Percentiles rank a stretch among this genome's conserved stretches.
phyloP scores from a whole-genome alignment of 495 filamentous ascomycete species.

The Penicillium pancosmium region DNA sequence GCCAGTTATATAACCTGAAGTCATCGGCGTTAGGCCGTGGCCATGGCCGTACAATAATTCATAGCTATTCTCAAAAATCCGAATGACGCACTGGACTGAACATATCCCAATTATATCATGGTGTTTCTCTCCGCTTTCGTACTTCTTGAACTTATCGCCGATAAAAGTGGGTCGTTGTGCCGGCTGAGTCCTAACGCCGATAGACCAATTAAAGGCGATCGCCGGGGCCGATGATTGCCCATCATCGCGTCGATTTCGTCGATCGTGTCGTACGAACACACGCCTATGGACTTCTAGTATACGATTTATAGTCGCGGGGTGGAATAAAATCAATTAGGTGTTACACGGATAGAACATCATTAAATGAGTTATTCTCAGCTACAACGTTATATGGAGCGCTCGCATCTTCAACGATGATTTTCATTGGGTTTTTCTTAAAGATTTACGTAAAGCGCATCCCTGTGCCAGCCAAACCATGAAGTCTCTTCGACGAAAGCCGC shows the following conservation, averaged over 20 bases:
- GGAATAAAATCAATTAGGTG: too few relatives aligned
- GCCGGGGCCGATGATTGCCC: too few relatives aligned
- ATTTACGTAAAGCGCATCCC: not conserved
- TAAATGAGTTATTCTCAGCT: too few relatives aligned
- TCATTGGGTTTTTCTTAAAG: conserved; percentile 2
- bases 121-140: not conserved
- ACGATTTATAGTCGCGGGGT: too few relatives aligned
- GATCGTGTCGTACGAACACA: too few relatives aligned
- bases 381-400: not conserved
- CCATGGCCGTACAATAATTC: not conserved
- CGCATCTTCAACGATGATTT: conserved; percentile 1
- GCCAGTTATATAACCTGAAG: not conserved
- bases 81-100: not conserved
- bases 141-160: not conserved
- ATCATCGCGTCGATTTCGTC: too few relatives aligned
- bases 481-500: not conserved
- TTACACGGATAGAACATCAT: too few relatives aligned
- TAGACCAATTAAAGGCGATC: not conserved
- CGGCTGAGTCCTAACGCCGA: not conserved
- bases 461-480: not conserved
- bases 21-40: conserved; percentile 12
- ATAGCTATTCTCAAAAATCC: not conserved
- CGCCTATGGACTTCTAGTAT: too few relatives aligned
- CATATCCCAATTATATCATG: not conserved
- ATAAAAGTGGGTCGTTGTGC: not conserved